Evolutionary conservation across 1,139 yeast species (phyloP), one percentile per base, ranked within the genome.

Genomic region (Candida smagusa): DNA sequence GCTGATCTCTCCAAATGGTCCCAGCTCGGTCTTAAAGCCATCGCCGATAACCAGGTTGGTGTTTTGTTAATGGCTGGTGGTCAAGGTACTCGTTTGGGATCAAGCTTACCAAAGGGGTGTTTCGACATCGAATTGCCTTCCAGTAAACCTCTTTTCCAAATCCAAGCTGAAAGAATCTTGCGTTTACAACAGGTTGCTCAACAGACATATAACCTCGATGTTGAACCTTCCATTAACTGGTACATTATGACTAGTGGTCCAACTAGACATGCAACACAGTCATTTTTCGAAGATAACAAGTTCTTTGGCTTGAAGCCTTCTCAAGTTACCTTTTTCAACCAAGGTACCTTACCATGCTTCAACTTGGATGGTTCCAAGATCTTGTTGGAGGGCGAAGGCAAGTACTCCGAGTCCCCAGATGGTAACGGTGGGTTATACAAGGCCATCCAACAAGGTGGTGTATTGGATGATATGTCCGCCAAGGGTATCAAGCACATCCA

Each of bases 381-480:
- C 49, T 72, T 90, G 42, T 53, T 89, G 52, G 79, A 79, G 44
- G 58, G 77, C 6, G 66, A 74, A 36, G 55, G 65, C 33, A 63
- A 71, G 33, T 74, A 87, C 33, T 82, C 90, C 27, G 86, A 86
- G 52, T 87, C 97, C 9, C 98, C 99, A 2, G 97, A 94, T 60
- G 99, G 99, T 2, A 94, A 94, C 58, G 99, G 99, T 40, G 99
- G 99, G 1, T 70, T 94, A 41, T 94, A 94, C 67, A 83, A 81
- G 54, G 97, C 97, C 2, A 72, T 94, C 31, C 65, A 68, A 49
- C 74, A 75, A 29, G 77, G 83, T 46, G 77, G 79, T 1, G 70
- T 90, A 19, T 56, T 92, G 35, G 75, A 76, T 7, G 96, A 90
- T 56, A 77, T 92, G 57, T 55, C 65, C 22, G 46, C 52, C n/a